Conservation (phyloP, 192 early-diverging fungal genomes). For the Backusella parvicylindrica region DNA sequence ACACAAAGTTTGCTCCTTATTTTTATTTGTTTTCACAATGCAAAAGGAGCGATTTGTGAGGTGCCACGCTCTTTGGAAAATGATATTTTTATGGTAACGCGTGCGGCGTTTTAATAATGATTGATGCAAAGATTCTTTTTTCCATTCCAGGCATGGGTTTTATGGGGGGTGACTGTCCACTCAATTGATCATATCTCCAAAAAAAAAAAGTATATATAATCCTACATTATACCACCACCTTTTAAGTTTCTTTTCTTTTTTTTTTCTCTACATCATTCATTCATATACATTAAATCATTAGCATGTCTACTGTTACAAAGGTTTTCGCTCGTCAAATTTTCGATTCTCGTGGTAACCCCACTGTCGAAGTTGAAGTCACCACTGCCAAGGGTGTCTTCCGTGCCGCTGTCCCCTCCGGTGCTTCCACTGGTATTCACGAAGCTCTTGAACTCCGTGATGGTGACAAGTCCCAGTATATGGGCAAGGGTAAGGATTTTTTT, state of each 20-base stretch:
- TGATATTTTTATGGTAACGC: neutral
- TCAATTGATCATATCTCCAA: neutral
- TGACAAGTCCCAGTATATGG: constrained; percentile 79
- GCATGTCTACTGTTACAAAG: neutral
- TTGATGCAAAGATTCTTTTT: neutral
- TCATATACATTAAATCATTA: neutral
- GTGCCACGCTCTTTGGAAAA: neutral
- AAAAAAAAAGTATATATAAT: neutral
- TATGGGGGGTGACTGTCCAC: neutral
- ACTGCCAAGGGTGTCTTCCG: constrained; percentile 95
- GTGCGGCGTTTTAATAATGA: neutral
- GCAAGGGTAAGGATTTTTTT: constrained; percentile 52
- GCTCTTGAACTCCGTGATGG: constrained; percentile 97
- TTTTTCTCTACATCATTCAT: neutral
- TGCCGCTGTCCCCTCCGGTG: constrained; percentile 96
- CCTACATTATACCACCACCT: neutral
- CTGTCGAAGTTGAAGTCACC: constrained; percentile 96
- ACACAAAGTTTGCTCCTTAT: neutral
- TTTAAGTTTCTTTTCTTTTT: neutral
- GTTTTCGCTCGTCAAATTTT: constrained; percentile 83
- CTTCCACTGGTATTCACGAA: constrained; percentile 98
- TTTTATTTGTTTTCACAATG: neutral
- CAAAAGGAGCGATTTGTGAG: neutral
- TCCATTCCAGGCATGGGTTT: neutral
- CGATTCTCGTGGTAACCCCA: constrained; percentile 99